phyloP scores from a whole-genome alignment of 257 asterid species.

The Solanum chiquidenum region DNA sequence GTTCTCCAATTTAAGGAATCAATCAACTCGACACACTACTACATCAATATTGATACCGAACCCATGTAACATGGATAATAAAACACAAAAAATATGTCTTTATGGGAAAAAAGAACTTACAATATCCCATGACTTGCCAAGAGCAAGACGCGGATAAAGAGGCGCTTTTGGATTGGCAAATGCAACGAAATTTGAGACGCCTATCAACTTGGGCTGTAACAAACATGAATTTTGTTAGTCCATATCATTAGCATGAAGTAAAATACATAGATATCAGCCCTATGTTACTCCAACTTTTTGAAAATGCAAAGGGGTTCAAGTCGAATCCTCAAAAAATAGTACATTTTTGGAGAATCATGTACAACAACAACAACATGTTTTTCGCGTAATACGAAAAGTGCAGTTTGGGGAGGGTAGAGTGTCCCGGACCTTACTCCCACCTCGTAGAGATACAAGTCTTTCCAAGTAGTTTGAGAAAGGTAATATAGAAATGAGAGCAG shows the following conservation, averaged over 20 bases:
- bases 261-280: background rate
- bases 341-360: background rate
- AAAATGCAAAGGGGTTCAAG: background rate
- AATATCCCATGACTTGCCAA: conserved; percentile 85
- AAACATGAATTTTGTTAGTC: background rate
- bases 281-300: background rate
- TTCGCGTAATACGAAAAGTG: background rate
- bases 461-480: background rate
- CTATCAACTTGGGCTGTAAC: conserved; percentile 75
- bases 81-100: too few relatives aligned
- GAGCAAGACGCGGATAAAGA: conserved; percentile 88
- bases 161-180: conserved; percentile 88
- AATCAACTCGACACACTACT: background rate
- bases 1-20: background rate
- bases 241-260: background rate
- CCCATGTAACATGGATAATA: background rate
- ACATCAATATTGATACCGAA: background rate
- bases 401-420: too few relatives aligned
- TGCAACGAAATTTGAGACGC: conserved; percentile 55
- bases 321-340: background rate
- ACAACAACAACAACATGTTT: background rate
- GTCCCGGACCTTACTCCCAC: background rate
- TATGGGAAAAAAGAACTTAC: conserved; percentile 26
- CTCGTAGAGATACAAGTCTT: background rate
- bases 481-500: background rate